phyloP scores from a whole-genome alignment of 2,329 filamentous ascomycete species.

The Colletotrichum salicis region DNA sequence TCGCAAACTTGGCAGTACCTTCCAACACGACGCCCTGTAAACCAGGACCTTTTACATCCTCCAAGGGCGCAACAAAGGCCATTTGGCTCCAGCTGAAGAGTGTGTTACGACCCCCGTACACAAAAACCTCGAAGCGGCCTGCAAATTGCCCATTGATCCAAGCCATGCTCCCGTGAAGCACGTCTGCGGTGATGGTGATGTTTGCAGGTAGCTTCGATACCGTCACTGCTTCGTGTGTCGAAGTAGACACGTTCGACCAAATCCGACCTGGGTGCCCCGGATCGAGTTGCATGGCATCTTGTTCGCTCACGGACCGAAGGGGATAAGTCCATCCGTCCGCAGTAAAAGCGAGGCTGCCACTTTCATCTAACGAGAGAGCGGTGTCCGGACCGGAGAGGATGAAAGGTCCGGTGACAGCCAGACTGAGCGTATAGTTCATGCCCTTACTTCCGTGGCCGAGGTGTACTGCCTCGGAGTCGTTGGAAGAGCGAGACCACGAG shows the following conservation, averaged over 20 bases:
- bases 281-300: slow-evolving; percentile 59
- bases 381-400: slow-evolving; percentile 11
- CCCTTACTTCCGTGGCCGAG: slow-evolving; percentile 54
- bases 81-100: slow-evolving; percentile 66
- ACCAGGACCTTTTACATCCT: slow-evolving; percentile 33
- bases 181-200: slow-evolving; percentile 56
- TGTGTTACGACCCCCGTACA: slow-evolving; percentile 62
- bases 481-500: slow-evolving; percentile 44
- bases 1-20: not conserved
- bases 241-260: slow-evolving; percentile 59
- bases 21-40: not conserved
- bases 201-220: slow-evolving; percentile 45
- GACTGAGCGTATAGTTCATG: slow-evolving; percentile 55
- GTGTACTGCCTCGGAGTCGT: slow-evolving; percentile 14
- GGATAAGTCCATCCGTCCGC: slow-evolving; percentile 56
- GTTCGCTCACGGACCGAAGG: slow-evolving; percentile 54
- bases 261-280: slow-evolving; percentile 60
- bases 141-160: slow-evolving; percentile 58
- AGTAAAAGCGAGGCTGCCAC: slow-evolving; percentile 4
- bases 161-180: slow-evolving; percentile 57
- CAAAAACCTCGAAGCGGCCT: slow-evolving; percentile 64
- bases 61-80: slow-evolving; percentile 63
- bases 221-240: slow-evolving; percentile 53
- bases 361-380: not conserved
- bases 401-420: slow-evolving; percentile 40